Evolutionary conservation across 108 stramenopile species (phyloP), one percentile per base, ranked within the genome.

Genomic region (Thalassiosira profunda): DNA sequence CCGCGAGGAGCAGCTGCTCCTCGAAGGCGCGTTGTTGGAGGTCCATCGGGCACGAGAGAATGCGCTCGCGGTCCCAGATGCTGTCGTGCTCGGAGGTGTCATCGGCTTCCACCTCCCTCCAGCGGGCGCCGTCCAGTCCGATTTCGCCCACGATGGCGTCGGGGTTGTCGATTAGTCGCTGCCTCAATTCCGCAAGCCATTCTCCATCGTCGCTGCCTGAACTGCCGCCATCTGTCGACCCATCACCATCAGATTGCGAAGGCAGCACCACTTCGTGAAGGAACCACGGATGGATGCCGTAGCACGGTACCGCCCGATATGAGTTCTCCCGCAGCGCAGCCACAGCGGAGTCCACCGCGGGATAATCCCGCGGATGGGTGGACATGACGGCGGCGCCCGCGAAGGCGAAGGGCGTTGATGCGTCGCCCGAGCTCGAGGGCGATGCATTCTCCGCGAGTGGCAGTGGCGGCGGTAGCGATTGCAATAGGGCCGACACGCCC

Each of bases 261-360:
- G n/a, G n/a, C n/a, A n/a, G n/a, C 18, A 76, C 7, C 17, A 84
- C 66, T 69, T 86, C 88, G 53, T 88, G 82, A 35, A 95, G 40
- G 52, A 92, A 92, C 93, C 93, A 95, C 3, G 93, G 93, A 76
- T 95, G 93, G 20, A 95, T 76, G 5, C 93, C 93, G 57, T 85
- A 85, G 59, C 93, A 90, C 5, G 93, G 84, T 14, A 91, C 82
- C 2, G 84, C 60, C 20, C 38, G 46, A n/a, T 41, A 54, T 9
- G 7, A 42, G 20, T 42, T 41, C 42, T 49, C 3, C 40, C 40
- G 14, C 15, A 62, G 5, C 25, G 38, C 37, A 2, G 15, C 43
- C 9, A 58, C 55, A 21, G 37, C 41, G 0, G 65, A 51, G 62
- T 61, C 48, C 17, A 95, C 83, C 1, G 33, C n/a, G 1, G 34